Percentiles rank a stretch among this genome's conserved stretches.
These are phyloP conservation scores for Ehretia macrophylla DNA, from an alignment of 257 asterid genomes.

Conservation along the genomic window DNA sequence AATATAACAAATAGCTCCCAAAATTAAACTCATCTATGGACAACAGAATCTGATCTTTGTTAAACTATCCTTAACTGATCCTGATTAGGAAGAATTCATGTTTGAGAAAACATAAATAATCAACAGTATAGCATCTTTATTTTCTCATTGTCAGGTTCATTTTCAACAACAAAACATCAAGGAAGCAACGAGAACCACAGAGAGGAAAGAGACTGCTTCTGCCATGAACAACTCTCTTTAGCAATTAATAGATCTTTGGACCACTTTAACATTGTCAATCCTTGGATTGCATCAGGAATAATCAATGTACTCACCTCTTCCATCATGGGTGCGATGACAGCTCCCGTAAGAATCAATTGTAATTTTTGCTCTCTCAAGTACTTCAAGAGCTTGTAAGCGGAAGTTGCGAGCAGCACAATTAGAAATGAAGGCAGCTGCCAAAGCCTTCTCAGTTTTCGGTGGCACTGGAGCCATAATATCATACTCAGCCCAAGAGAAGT, in stretches of 20 bases:
- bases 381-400: constrained; percentile 81
- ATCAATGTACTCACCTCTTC: constrained; percentile 48
- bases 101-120: too few species aligned
- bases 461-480: constrained; percentile 89
- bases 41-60: too few species aligned
- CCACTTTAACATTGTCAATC: not conserved
- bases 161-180: too few species aligned
- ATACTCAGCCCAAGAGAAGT: constrained; percentile 98
- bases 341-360: constrained; percentile 88
- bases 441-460: constrained; percentile 72
- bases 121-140: too few species aligned
- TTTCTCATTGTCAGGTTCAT: too few species aligned
- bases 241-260: not conserved
- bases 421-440: constrained; percentile 97
- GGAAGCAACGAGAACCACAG: too few species aligned
- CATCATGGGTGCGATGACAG: constrained; percentile 80
- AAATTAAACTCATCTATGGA: too few species aligned
- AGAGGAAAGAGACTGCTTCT: not conserved
- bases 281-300: not conserved
- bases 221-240: not conserved
- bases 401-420: constrained; percentile 92
- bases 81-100: too few species aligned
- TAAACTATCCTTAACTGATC: too few species aligned
- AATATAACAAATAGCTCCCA: too few species aligned
- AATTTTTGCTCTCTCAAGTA: constrained; percentile 66